These are phyloP conservation scores for Carnegiea gigantea DNA, from an alignment of 179 eudicot species.

Conservation along the genomic window DNA sequence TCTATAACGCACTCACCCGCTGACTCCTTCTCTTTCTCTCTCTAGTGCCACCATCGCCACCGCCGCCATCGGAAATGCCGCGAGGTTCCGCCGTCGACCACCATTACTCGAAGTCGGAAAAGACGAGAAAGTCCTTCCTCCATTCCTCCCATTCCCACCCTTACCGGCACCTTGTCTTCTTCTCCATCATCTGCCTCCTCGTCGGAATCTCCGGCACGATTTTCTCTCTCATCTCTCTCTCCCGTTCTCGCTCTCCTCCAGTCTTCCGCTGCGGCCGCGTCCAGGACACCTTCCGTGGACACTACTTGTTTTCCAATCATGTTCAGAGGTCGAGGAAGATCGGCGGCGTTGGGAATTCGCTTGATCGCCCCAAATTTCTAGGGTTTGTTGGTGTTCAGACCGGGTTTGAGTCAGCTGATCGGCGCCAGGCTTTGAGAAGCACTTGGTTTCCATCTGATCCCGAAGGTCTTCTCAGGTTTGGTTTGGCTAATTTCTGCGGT, in stretches of 20 bases:
- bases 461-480: constrained; percentile 52
- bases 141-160: constrained; percentile 13
- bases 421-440: constrained; percentile 47
- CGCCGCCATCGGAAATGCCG: constrained; percentile 8
- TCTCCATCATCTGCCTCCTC: constrained; percentile 38
- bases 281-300: constrained; percentile 51
- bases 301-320: constrained; percentile 27
- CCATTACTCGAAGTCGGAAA: constrained; percentile 42
- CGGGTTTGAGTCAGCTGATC: constrained; percentile 41
- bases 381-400: constrained; percentile 72
- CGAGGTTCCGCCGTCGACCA: constrained; percentile 14
- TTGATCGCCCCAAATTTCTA: constrained; percentile 52
- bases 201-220: constrained; percentile 44
- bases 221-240: constrained; percentile 44
- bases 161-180: constrained; percentile 26
- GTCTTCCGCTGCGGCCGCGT: constrained; percentile 48
- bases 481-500: background rate
- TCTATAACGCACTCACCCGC: background rate
- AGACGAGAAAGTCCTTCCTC: constrained; percentile 41
- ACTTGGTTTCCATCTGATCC: constrained; percentile 75
- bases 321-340: constrained; percentile 18
- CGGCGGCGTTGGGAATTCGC: constrained; percentile 14
- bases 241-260: constrained; percentile 35
- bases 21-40: background rate
- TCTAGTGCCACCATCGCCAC: constrained; percentile 6